A percentile compares a stretch with the other conserved stretches of the same genome.
phyloP scores from a whole-genome alignment of 345 rosid genomes.

The Cardamine occulta region DNA sequence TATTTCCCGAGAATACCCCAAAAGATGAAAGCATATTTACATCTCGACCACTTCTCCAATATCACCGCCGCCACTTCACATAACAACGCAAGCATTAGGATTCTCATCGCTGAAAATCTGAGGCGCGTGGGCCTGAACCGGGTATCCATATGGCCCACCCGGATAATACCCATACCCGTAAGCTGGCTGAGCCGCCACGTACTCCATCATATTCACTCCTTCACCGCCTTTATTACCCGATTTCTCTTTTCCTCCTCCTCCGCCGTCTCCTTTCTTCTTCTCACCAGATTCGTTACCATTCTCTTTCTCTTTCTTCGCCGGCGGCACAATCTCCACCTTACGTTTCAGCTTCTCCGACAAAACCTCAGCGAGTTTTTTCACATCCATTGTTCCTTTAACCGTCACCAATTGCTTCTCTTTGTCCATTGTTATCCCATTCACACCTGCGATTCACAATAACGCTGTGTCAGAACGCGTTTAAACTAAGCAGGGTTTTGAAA shows the following conservation, averaged over 20 bases:
- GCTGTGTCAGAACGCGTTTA: neutral
- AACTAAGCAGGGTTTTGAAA: neutral
- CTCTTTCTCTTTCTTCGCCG: conserved; percentile 63
- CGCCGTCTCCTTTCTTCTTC: conserved; percentile 39
- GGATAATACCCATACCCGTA: conserved; percentile 42
- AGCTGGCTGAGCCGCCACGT: conserved; percentile 48
- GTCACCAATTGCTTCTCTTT: conserved; percentile 63
- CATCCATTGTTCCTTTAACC: conserved; percentile 82
- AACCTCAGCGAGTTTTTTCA: conserved; percentile 49
- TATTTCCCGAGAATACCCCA: conserved; percentile 32
- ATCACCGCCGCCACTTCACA: conserved; percentile 45
- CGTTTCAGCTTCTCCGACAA: conserved; percentile 62
- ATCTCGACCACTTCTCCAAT: neutral
- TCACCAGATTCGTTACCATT: conserved; percentile 34
- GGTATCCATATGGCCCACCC: conserved; percentile 42
- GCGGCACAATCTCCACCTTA: conserved; percentile 69
- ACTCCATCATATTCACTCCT: conserved; percentile 52
- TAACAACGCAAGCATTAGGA: conserved; percentile 58
- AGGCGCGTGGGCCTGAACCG: conserved; percentile 42
- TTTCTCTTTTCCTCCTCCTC: conserved; percentile 33
- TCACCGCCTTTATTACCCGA: conserved; percentile 44
- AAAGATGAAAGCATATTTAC: conserved; percentile 18
- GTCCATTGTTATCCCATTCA: conserved; percentile 53
- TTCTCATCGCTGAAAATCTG: conserved; percentile 72
- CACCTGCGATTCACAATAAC: conserved; percentile 51